Evolutionary conservation across 306 rosid genomes (phyloP).

Genomic region (Pueraria montana): DNA sequence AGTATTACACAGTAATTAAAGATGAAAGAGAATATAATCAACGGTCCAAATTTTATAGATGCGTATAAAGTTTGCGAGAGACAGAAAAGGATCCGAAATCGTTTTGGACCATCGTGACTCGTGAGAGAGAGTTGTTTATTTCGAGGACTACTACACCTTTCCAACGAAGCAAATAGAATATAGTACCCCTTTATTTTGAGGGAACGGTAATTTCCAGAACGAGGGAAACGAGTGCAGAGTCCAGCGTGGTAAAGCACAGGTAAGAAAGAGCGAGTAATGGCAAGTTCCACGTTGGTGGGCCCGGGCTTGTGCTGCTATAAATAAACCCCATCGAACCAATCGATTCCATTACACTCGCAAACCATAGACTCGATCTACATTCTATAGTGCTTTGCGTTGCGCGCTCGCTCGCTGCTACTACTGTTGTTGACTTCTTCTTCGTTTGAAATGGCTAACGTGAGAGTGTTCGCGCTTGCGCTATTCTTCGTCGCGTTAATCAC

Average conservation of each 20-base stretch:
- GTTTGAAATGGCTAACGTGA: constrained; percentile 47
- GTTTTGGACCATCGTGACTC: no score
- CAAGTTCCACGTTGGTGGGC: not conserved
- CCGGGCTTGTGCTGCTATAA: not conserved
- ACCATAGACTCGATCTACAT: not conserved
- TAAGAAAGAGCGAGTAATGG: not conserved
- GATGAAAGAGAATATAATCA: no score
- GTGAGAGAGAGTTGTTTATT: no score
- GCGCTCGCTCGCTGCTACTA: not conserved
- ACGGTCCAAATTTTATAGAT: no score
- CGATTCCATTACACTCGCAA: not conserved
- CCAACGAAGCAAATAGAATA: no score
- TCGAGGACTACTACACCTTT: no score
- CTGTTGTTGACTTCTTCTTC: not conserved
- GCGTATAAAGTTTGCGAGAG: no score
- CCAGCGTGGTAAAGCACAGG: not conserved
- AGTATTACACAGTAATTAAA: no score
- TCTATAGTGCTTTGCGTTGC: not conserved
- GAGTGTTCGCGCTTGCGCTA: constrained; percentile 27
- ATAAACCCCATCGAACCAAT: not conserved
- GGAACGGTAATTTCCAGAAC: not conserved
- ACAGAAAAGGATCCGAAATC: no score
- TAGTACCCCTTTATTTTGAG: no score
- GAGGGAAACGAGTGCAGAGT: not conserved
- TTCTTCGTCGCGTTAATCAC: constrained; percentile 42